Conservation (phyloP, 805 yeast genomes). For the Ogataea nakhonphanomensis region DNA sequence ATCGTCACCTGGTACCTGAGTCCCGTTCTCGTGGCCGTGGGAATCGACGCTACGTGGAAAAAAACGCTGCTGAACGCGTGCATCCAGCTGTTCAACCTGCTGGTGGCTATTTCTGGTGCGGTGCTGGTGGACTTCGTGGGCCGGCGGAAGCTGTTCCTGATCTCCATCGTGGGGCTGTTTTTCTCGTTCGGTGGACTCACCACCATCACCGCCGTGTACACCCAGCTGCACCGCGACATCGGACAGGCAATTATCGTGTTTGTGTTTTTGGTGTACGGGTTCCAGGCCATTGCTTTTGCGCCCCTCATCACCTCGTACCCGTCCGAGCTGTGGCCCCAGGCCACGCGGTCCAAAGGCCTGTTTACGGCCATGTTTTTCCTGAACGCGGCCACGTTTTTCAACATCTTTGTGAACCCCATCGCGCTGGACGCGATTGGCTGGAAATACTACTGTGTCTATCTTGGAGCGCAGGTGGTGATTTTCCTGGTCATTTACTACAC, state of each 20-base stretch:
- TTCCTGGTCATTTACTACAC: slow-evolving; percentile 32
- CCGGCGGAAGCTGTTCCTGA: slow-evolving; percentile 37
- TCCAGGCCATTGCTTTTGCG: slow-evolving; percentile 41
- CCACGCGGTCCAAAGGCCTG: slow-evolving; percentile 17
- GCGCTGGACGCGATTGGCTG: slow-evolving; percentile 37
- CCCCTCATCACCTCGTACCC: slow-evolving; percentile 46
- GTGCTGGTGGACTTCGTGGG: slow-evolving; percentile 29
- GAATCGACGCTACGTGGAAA: slow-evolving; percentile 43
- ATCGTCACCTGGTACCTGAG: slow-evolving; percentile 43
- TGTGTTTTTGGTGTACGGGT: slow-evolving; percentile 44
- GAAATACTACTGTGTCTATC: slow-evolving; percentile 36
- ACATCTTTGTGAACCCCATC: slow-evolving; percentile 34
- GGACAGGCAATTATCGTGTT: slow-evolving; percentile 50
- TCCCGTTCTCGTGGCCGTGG: slow-evolving; percentile 48
- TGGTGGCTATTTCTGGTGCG: slow-evolving; percentile 32
- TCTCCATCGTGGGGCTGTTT: slow-evolving; percentile 37
- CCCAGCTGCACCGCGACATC: slow-evolving; percentile 38
- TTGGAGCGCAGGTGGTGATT: slow-evolving; percentile 24
- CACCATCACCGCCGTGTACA: slow-evolving; percentile 43
- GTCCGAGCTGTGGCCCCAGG: slow-evolving; percentile 39
- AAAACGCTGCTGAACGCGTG: slow-evolving; percentile 52
- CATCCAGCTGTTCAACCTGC: slow-evolving; percentile 45
- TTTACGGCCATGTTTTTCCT: slow-evolving; percentile 15
- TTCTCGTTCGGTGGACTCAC: slow-evolving; percentile 42
- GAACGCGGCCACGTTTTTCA: slow-evolving; percentile 26